These are phyloP conservation scores for Russula foetens DNA, from an alignment of 768 basidiomycete genomes.

Conservation along the genomic window DNA sequence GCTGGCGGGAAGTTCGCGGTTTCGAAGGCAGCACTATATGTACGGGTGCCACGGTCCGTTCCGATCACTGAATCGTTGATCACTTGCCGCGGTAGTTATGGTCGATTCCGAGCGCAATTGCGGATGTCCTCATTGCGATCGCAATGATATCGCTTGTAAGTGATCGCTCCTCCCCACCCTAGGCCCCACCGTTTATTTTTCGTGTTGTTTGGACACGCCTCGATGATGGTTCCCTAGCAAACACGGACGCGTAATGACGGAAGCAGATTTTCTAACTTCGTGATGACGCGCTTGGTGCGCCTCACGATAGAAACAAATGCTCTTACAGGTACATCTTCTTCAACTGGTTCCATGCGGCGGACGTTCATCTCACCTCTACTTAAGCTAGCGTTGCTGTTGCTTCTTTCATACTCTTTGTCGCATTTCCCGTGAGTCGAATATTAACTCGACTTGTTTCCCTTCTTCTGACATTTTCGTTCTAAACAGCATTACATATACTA, in stretches of 20 bases:
- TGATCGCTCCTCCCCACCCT: background rate
- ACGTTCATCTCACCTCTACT: background rate
- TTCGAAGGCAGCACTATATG: background rate
- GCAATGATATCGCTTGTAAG: constrained; percentile 11
- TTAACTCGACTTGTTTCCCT: background rate
- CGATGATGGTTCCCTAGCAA: background rate
- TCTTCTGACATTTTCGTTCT: too few species aligned
- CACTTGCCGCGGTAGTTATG: background rate
- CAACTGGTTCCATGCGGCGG: too few species aligned
- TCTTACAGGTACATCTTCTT: constrained; percentile 10
- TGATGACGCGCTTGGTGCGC: constrained; percentile 21
- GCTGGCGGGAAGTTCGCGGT: background rate
- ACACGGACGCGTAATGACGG: background rate
- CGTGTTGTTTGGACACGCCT: background rate
- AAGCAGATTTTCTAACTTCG: background rate
- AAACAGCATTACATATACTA: constrained; percentile 12
- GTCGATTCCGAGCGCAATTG: constrained; percentile 2
- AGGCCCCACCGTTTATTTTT: too few species aligned
- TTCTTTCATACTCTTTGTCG: constrained; percentile 7
- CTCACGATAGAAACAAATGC: constrained; percentile 25
- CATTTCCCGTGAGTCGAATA: constrained; percentile 7
- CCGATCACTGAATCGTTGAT: background rate
- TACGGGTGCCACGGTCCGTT: background rate
- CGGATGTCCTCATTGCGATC: constrained; percentile 11
- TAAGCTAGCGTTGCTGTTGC: constrained; percentile 5